Base-by-base conservation (phyloP, 2,329 filamentous ascomycete genomes). In the Gremmenia infestans region DNA sequence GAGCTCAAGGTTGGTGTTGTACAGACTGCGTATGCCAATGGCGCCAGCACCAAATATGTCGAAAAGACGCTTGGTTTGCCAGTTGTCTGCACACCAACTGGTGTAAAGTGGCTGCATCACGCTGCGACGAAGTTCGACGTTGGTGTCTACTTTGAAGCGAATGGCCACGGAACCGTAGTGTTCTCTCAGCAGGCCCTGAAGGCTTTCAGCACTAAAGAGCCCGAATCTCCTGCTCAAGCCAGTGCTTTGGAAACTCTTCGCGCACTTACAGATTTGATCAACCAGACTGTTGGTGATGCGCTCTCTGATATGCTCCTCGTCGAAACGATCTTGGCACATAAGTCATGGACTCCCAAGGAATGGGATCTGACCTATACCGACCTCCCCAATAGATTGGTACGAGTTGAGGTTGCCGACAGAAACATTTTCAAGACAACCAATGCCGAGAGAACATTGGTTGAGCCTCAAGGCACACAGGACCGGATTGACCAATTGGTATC, bases 121-220 rank as follows among this genome's bases (percentile, higher is more conserved):
- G 94, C 91, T n/a, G 94, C 94, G 40, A 86, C 89, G 67, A 89
- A 92, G 63, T 96, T 95, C 66, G 94, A 99, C 67, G 86, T 97
- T 54, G 94, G 94, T 55, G 91, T 97, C 52, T 99, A 99, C 77
- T 99, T 99, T 68, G 94, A 99, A 77, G 94, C 94, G 62, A 99
- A 99, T 71, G 94, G 94, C 32, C 94, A 99, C 73, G 94, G 94
- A 63, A 99, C 94, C 9, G 88, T 97, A 37, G 86, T 97, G 53
- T 99, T 99, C 79, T 96, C 90, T 1, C 83, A 88, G 56, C 85
- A 89, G 57, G 93, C 93, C 4, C 77, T 93, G 48, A 86, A 87
- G 65, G 81, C 83, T 49, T 95, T 99, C 75, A 81, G 80, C 63
- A 87, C 83, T 66, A 87, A 88, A 58, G 82, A 91, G 69, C 92